Percentiles rank a stretch among this genome's conserved stretches.
phyloP scores from a whole-genome alignment of 2,329 filamentous ascomycete genomes.

The Setomelanomma holmii region DNA sequence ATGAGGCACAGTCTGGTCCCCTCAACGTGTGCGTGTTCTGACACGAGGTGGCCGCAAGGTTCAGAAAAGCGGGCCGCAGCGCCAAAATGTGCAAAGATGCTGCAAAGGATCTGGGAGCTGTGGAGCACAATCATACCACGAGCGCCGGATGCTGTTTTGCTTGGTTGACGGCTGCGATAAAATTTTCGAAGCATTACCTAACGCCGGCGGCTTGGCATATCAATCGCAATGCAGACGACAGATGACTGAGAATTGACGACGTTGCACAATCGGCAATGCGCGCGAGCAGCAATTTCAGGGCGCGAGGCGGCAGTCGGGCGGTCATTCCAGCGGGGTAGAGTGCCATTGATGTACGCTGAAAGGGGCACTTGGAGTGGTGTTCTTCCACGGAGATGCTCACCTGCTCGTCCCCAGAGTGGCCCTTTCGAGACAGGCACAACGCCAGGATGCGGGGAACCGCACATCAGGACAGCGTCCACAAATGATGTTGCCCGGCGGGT shows the following conservation, averaged over 20 bases:
- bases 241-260: conserved; percentile 19
- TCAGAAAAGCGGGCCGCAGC: conserved; percentile 22
- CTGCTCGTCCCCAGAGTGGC: conserved; percentile 20
- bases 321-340: conserved; percentile 10
- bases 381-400: conserved; percentile 43
- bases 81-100: conserved; percentile 31
- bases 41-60: conserved; percentile 19
- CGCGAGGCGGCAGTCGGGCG: conserved; percentile 11
- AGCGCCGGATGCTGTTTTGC: conserved; percentile 17
- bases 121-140: conserved; percentile 34
- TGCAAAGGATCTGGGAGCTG: conserved; percentile 29
- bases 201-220: conserved; percentile 37
- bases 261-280: conserved; percentile 31
- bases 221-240: conserved; percentile 19
- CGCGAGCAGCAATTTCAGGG: conserved; percentile 5
- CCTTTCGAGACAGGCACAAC: conserved; percentile 20
- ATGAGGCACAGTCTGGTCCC: conserved; percentile 35
- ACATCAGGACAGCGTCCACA: conserved; percentile 17
- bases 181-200: conserved; percentile 42
- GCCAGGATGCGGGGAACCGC: conserved; percentile 38
- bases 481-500: conserved; percentile 21
- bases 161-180: conserved; percentile 25
- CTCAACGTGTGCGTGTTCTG: conserved; percentile 37
- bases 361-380: conserved; percentile 5
- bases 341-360: conserved; percentile 13